These are phyloP conservation scores for Lentinula boryana DNA, from an alignment of 768 basidiomycete species.

Conservation along the genomic window DNA sequence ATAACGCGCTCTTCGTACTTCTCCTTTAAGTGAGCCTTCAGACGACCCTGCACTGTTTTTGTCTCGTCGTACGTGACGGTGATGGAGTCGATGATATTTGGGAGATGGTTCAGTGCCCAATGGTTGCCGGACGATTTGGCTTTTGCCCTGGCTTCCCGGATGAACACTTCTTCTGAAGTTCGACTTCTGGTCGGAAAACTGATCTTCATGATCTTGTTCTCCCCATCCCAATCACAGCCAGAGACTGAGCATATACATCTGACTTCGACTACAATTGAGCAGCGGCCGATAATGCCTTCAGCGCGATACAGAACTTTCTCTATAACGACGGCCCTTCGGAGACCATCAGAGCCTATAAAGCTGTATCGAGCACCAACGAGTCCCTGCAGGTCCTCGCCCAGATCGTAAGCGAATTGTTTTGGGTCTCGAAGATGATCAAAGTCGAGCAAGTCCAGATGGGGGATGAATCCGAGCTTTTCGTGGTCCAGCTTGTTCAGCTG, in stretches of 20 bases:
- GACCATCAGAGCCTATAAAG: too few species aligned
- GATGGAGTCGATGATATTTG: not conserved
- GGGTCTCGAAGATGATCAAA: too few species aligned
- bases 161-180: not conserved
- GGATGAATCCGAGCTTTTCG: too few species aligned
- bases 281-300: not conserved
- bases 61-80: not conserved
- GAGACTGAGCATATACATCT: not conserved
- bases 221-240: not conserved
- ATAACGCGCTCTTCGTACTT: slow-evolving; percentile 1
- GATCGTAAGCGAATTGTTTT: too few species aligned
- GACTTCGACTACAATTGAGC: not conserved
- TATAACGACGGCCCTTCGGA: not conserved
- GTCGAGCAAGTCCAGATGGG: too few species aligned
- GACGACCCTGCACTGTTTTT: not conserved
- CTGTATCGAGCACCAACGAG: too few species aligned
- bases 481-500: too few species aligned
- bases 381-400: too few species aligned
- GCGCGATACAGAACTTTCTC: not conserved
- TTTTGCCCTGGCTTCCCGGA: not conserved
- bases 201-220: not conserved
- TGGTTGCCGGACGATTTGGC: not conserved
- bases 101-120: slow-evolving; percentile 5
- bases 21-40: not conserved
- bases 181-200: not conserved